These are phyloP conservation scores for Diaporthe sp. DNA, from an alignment of 2,329 filamentous ascomycete genomes.

Conservation along the genomic window DNA sequence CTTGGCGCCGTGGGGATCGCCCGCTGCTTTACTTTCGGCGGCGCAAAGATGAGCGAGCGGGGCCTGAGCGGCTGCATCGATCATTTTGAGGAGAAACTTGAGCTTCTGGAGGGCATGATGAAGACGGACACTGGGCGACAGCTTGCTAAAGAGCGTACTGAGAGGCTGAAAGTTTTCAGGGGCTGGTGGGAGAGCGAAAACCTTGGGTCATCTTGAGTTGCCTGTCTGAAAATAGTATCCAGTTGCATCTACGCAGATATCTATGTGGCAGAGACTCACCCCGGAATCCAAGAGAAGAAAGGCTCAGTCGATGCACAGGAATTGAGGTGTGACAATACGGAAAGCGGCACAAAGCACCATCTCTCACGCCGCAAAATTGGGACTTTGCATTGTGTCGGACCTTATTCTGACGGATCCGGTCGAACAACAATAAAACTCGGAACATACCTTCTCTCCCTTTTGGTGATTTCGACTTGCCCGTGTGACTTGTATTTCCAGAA, in stretches of 20 bases:
- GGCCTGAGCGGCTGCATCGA: constrained; percentile 73
- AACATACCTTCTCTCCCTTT: background rate
- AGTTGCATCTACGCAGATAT: background rate
- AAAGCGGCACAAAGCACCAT: background rate
- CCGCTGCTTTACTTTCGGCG: constrained; percentile 80
- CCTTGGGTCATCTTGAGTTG: constrained; percentile 17
- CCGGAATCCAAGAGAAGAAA: background rate
- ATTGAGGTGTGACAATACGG: too few species aligned
- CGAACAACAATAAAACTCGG: background rate
- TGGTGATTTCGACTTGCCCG: background rate
- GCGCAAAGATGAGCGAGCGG: constrained; percentile 61
- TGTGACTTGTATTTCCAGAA: background rate
- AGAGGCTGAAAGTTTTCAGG: constrained; percentile 62
- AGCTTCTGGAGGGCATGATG: constrained; percentile 72
- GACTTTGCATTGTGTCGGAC: background rate
- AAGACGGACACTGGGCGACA: constrained; percentile 67
- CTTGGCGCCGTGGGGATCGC: constrained; percentile 89
- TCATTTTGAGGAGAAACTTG: constrained; percentile 82
- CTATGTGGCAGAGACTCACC: rapidly evolving
- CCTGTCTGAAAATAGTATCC: too few species aligned
- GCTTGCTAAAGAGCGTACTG: constrained; percentile 64
- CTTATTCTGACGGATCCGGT: background rate
- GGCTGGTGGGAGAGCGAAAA: constrained; percentile 67
- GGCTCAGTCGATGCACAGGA: background rate
- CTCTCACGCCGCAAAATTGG: too few species aligned